Evolutionary conservation across 1,284 basidiomycete genomes (phyloP).

Genomic region (Boletus nobilissimus): DNA sequence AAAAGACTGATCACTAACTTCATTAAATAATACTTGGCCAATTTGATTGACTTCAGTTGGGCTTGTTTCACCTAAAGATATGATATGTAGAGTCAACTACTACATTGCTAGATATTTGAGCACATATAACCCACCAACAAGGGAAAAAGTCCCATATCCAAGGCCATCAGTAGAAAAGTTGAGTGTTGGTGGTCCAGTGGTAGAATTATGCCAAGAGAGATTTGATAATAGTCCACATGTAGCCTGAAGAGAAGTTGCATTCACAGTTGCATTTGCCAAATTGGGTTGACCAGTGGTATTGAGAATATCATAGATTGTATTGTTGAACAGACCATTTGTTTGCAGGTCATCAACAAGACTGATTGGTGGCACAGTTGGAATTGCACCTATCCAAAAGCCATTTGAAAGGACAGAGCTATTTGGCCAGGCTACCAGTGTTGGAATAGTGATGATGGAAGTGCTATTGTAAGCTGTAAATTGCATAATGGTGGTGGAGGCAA

Average conservation of each 20-base stretch:
- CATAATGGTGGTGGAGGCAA: conserved; percentile 28
- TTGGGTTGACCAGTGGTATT: neutral
- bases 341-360: neutral
- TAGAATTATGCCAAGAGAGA: neutral
- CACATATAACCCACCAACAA: neutral
- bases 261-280: conserved; percentile 17
- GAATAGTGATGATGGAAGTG: neutral
- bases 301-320: conserved; percentile 12
- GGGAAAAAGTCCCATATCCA: neutral
- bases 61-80: no score
- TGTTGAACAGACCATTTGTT: conserved; percentile 13
- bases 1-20: neutral
- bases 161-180: neutral
- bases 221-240: conserved; percentile 23
- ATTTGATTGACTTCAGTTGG: no score
- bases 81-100: neutral
- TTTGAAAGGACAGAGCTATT: neutral
- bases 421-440: conserved; percentile 9
- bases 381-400: neutral
- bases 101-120: neutral
- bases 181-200: neutral
- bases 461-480: conserved; percentile 25
- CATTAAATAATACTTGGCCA: no score
- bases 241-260: conserved; percentile 17
- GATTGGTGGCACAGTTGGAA: neutral